These are phyloP conservation scores for Coemansia sp. DNA, from an alignment of 192 early-diverging fungal genomes.

Conservation along the genomic window DNA sequence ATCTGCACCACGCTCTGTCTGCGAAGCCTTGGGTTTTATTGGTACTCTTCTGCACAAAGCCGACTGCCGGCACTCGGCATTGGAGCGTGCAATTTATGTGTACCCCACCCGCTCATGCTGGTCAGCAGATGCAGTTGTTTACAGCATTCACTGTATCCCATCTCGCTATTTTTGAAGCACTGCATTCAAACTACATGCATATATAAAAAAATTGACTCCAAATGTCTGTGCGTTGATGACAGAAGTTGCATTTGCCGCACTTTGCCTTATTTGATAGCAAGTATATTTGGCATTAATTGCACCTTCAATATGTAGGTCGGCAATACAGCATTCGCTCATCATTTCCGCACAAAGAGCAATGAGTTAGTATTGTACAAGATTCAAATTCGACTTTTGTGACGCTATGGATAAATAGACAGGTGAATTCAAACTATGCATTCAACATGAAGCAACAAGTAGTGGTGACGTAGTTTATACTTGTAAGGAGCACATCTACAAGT, in stretches of 20 bases:
- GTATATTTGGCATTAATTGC: slow-evolving; percentile 73
- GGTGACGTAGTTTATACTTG: not conserved
- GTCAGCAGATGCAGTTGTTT: not conserved
- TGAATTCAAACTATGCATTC: too few relatives aligned
- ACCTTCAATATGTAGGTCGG: slow-evolving; percentile 66
- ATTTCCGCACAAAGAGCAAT: slow-evolving; percentile 44
- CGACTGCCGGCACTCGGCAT: not conserved
- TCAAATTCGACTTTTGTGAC: not conserved
- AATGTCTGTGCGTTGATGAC: slow-evolving; percentile 2
- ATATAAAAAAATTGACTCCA: slow-evolving; percentile 3
- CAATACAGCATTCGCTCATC: slow-evolving; percentile 93
- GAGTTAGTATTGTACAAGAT: not conserved
- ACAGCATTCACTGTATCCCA: not conserved
- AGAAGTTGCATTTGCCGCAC: slow-evolving; percentile 17
- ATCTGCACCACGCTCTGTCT: not conserved
- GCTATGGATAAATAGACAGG: too few relatives aligned
- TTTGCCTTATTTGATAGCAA: slow-evolving; percentile 71
- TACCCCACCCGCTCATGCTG: not conserved
- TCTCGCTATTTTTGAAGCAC: not conserved
- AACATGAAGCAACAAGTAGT: too few relatives aligned
- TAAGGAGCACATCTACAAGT: not conserved
- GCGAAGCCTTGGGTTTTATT: not conserved
- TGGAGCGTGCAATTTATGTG: not conserved
- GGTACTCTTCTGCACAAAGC: not conserved
- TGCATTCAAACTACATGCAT: not conserved